Evolutionary conservation across 768 basidiomycete genomes (phyloP), one percentile per base, ranked within the genome.

Genomic region (Psilocybe sp.): DNA sequence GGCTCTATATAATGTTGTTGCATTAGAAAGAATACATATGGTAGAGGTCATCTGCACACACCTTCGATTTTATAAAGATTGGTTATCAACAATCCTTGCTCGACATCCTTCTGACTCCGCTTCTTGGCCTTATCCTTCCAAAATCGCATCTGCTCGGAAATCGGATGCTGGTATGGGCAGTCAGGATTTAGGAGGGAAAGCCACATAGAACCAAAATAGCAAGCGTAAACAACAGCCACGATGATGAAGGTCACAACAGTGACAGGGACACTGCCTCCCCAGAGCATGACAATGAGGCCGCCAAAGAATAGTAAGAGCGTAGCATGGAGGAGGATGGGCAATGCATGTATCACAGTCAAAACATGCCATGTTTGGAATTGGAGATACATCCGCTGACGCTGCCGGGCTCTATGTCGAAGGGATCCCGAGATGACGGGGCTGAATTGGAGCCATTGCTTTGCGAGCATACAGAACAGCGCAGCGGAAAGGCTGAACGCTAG

Each of bases 381-480:
- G 53, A 66, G 64, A 43, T 64, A 67, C 33, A 65, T 61, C 11
- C 58, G 52, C 52, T 74, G 73, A 9, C 72, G 67, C 50, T 65
- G 63, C 13, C 68, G 66, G 4, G 69, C 67, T 36, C 67, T 62
- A 36, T 68, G 63, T 31, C 62, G 66, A 2, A 68, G 65, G 1
- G 71, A 65, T 2, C 73, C 69, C 10, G 69, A 70, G 1, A 61
- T 58, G 20, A 63, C 56, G 13, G 64, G 56, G 3, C 52, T 52
- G 37, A 68, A 69, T 23, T 71, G 67, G 6, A 73, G 52, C 74
- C 74, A 76, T 55, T 74, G 74, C 43, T 74, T 73, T 1, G 69
- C 69, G 3, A 74, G 66, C 70, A 74, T 73, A 10, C 72, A 70
- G 44, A 72, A 61, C 2, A 75, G 57, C 3, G 70, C 71, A 1